Evolutionary conservation across 2,329 filamentous ascomycete genomes (phyloP).

Genomic region (Monosporascus sp.): DNA sequence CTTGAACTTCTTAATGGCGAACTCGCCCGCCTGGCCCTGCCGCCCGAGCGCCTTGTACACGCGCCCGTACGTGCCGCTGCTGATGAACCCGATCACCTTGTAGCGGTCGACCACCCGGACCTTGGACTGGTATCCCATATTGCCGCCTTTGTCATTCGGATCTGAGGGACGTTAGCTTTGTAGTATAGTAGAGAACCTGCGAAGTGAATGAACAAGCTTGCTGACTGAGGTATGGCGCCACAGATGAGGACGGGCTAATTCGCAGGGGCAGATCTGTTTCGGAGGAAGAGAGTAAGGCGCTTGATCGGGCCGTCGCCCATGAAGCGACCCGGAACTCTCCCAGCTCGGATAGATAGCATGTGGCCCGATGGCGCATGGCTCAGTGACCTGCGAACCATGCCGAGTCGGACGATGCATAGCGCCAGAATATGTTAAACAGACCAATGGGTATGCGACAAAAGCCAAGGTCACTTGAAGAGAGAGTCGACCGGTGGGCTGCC

Average conservation of each 20-base stretch:
- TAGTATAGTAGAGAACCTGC: slow-evolving; percentile 14
- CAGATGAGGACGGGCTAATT: slow-evolving; percentile 4
- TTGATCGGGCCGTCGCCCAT: background rate
- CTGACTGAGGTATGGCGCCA: slow-evolving; percentile 7
- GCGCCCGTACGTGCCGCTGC: slow-evolving; percentile 93
- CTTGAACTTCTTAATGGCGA: slow-evolving; percentile 99
- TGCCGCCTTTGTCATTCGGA: slow-evolving; percentile 42
- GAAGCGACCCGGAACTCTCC: background rate
- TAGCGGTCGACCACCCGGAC: slow-evolving; percentile 89
- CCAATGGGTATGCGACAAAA: background rate
- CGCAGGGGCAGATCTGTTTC: slow-evolving; percentile 8
- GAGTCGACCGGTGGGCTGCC: no score
- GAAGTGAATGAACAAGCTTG: slow-evolving; percentile 1
- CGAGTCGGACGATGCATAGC: background rate
- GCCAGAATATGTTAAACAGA: background rate
- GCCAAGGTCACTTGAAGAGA: no score
- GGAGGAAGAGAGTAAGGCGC: slow-evolving; percentile 7
- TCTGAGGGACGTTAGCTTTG: slow-evolving; percentile 41
- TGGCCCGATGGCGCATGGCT: background rate
- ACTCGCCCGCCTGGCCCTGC: slow-evolving; percentile 70
- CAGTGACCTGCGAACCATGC: background rate
- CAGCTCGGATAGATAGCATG: background rate
- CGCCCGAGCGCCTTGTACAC: slow-evolving; percentile 91
- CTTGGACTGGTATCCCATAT: slow-evolving; percentile 61
- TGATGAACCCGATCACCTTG: slow-evolving; percentile 96